phyloP scores from a whole-genome alignment of 257 asterid genomes.

The Scutellaria galericulata region DNA sequence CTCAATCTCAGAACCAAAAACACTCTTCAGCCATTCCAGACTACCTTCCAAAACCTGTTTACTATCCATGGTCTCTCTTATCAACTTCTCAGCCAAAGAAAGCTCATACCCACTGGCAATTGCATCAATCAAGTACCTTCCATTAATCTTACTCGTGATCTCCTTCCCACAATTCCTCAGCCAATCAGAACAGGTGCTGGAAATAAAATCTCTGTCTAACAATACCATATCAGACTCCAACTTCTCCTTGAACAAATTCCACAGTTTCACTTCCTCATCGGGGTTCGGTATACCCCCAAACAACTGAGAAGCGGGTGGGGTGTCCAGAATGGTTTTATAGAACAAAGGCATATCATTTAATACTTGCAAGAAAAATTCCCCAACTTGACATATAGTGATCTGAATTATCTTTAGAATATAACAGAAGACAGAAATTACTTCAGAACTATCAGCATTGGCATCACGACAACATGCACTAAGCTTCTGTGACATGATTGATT shows the following conservation, averaged over 20 bases:
- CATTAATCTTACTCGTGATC: constrained; percentile 73
- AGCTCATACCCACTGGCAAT: constrained; percentile 86
- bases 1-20: constrained; percentile 97
- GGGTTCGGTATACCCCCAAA: constrained; percentile 98
- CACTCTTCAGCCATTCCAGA: constrained; percentile 97
- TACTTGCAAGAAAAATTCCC: constrained; percentile 91
- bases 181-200: constrained; percentile 92
- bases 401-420: constrained; percentile 85
- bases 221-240: constrained; percentile 77
- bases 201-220: constrained; percentile 69
- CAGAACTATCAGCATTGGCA: constrained; percentile 64
- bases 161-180: constrained; percentile 91
- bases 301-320: constrained; percentile 98
- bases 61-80: constrained; percentile 90
- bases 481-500: constrained; percentile 73
- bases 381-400: constrained; percentile 90
- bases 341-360: constrained; percentile 91
- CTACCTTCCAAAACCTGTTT: constrained; percentile 94
- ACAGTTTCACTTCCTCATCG: constrained; percentile 86
- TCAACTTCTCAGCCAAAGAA: constrained; percentile 85
- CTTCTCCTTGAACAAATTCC: constrained; percentile 86
- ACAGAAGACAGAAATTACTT: constrained; percentile 83
- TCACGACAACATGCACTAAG: constrained; percentile 71
- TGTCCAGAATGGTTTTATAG: constrained; percentile 77
- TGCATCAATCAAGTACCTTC: constrained; percentile 81